Conservation (phyloP, 148 eudicot genomes). For the Nepenthes mirabilis region DNA sequence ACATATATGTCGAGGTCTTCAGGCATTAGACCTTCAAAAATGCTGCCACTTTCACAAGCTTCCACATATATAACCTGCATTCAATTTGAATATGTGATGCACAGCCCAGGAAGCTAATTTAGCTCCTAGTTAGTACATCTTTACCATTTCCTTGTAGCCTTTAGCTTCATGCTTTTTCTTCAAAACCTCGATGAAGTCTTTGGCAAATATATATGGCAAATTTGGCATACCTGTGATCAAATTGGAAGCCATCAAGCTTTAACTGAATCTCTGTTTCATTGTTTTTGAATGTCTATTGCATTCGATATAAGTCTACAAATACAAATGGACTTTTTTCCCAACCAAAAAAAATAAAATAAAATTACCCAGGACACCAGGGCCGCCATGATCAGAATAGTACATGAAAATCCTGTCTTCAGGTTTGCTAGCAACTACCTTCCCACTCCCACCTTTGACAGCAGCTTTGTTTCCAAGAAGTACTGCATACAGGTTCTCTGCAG, state of each 20-base stretch:
- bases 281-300: background rate
- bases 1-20: slow-evolving; percentile 32
- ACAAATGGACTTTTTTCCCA: background rate
- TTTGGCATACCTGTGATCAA: slow-evolving; percentile 25
- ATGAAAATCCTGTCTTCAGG: slow-evolving; percentile 34
- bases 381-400: slow-evolving; percentile 42
- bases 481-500: slow-evolving; percentile 26
- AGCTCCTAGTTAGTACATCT: background rate
- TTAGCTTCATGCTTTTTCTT: slow-evolving; percentile 27
- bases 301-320: background rate
- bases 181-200: slow-evolving; percentile 28
- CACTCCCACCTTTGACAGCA: slow-evolving; percentile 32
- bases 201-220: slow-evolving; percentile 20
- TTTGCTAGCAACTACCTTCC: slow-evolving; percentile 31
- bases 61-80: slow-evolving; percentile 31
- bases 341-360: background rate
- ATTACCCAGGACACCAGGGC: slow-evolving; percentile 42
- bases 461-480: slow-evolving; percentile 31
- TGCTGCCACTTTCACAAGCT: slow-evolving; percentile 43
- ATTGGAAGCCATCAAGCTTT: background rate
- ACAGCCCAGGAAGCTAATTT: too few relatives aligned
- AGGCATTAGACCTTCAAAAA: slow-evolving; percentile 41
- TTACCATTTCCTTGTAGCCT: slow-evolving; percentile 37
- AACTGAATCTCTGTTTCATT: background rate
- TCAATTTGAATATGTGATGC: background rate